A percentile compares a stretch with the other conserved stretches of the same genome.
These are phyloP conservation scores for Neocatenulostroma microsporum DNA, from an alignment of 2,329 filamentous ascomycete species.

Conservation along the genomic window DNA sequence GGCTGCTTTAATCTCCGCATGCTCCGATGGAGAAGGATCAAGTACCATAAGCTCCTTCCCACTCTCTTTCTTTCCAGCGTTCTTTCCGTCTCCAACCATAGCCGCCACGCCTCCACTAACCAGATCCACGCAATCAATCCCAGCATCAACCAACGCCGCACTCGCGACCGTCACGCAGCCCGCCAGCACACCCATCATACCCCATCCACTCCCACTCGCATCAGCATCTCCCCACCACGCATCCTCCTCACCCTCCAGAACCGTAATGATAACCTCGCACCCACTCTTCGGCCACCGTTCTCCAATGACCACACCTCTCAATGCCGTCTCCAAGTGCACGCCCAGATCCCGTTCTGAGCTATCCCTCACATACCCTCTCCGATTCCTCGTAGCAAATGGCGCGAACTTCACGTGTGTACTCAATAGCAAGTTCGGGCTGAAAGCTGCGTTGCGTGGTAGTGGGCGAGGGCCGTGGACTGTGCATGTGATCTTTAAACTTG, in stretches of 20 bases:
- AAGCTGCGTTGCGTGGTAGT: constrained; percentile 79
- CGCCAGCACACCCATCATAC: constrained; percentile 82
- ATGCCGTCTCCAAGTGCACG: constrained; percentile 81
- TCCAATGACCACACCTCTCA: constrained; percentile 82
- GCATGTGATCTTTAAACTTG: constrained; percentile 82
- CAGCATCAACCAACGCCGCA: constrained; percentile 85
- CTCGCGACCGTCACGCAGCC: constrained; percentile 91
- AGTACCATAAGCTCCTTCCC: constrained; percentile 49
- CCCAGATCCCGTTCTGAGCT: constrained; percentile 80
- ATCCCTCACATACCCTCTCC: constrained; percentile 81
- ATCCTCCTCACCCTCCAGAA: constrained; percentile 89
- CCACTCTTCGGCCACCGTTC: constrained; percentile 98
- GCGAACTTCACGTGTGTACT: constrained; percentile 95
- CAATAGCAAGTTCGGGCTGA: constrained; percentile 85
- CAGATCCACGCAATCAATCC: constrained; percentile 90
- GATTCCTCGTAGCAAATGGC: constrained; percentile 76
- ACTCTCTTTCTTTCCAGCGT: constrained; percentile 18
- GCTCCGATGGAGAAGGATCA: constrained; percentile 76
- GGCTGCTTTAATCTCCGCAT: constrained; percentile 66
- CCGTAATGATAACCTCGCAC: constrained; percentile 87
- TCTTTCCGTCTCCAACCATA: constrained; percentile 45
- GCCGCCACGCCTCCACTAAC: constrained; percentile 85
- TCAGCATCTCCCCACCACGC: constrained; percentile 53
- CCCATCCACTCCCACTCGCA: constrained; percentile 54
- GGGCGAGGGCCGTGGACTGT: constrained; percentile 90